These are phyloP conservation scores for Skeletonema grethae DNA, from an alignment of 108 stramenopile species.

Conservation along the genomic window DNA sequence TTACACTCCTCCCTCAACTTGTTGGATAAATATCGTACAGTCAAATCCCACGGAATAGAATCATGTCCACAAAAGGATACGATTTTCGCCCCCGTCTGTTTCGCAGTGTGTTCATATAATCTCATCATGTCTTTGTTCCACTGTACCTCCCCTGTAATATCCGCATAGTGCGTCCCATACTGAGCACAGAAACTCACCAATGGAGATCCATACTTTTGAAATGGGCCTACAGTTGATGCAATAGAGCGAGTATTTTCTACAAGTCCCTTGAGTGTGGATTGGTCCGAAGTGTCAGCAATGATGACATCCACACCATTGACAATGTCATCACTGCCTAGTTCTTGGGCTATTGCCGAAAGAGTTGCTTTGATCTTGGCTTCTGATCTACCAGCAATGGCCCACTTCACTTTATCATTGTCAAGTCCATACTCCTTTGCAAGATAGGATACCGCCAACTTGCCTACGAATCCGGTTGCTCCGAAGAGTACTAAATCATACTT, in stretches of 20 bases:
- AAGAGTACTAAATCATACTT: slow-evolving; percentile 81
- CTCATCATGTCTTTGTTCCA: slow-evolving; percentile 83
- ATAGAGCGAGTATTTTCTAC: slow-evolving; percentile 76
- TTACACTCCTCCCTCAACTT: slow-evolving; percentile 33
- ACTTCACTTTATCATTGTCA: slow-evolving; percentile 45
- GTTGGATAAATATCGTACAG: slow-evolving; percentile 49
- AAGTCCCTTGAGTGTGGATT: slow-evolving; percentile 61
- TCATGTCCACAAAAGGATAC: slow-evolving; percentile 87
- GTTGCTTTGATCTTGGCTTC: slow-evolving; percentile 51
- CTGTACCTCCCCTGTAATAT: slow-evolving; percentile 91
- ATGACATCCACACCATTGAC: slow-evolving; percentile 47
- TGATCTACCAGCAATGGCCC: slow-evolving; percentile 85
- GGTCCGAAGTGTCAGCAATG: slow-evolving; percentile 65
- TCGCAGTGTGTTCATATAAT: slow-evolving; percentile 55
- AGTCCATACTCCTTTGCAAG: slow-evolving; percentile 63
- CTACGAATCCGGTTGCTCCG: slow-evolving; percentile 92
- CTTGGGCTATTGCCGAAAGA: slow-evolving; percentile 27
- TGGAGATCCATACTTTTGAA: slow-evolving; percentile 63
- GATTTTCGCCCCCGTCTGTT: slow-evolving; percentile 67
- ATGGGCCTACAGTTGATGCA: slow-evolving; percentile 91
- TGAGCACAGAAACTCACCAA: slow-evolving; percentile 83
- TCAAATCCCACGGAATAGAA: slow-evolving; percentile 89
- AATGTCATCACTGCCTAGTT: slow-evolving; percentile 40
- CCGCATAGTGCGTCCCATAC: slow-evolving; percentile 84
- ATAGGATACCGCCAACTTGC: slow-evolving; percentile 69